phyloP scores from a whole-genome alignment of 2,329 filamentous ascomycete species.

The Tolypocladium paradoxum region DNA sequence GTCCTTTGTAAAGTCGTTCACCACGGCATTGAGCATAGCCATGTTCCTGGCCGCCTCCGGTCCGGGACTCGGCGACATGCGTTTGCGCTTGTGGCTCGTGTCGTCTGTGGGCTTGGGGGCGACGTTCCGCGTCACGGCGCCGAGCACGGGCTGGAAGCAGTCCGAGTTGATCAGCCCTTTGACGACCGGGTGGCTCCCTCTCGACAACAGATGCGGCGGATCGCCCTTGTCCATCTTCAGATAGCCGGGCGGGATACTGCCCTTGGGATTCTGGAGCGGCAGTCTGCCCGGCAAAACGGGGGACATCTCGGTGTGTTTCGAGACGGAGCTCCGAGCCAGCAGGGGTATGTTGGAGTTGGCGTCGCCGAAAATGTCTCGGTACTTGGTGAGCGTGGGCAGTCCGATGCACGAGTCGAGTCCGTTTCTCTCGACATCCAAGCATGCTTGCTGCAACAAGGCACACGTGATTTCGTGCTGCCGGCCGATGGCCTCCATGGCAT shows the following conservation, averaged over 20 bases:
- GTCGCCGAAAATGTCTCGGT: constrained; percentile 17
- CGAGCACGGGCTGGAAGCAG: constrained; percentile 22
- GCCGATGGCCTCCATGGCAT: constrained; percentile 68
- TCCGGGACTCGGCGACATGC: constrained; percentile 15
- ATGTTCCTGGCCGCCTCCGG: constrained; percentile 5
- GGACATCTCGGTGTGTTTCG: constrained; percentile 27
- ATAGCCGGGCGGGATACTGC: constrained; percentile 1
- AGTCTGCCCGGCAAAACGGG: constrained; percentile 34
- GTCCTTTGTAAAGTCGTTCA: neutral
- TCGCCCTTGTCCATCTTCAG: constrained; percentile 4
- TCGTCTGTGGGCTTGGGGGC: constrained; percentile 6
- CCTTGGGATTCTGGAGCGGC: constrained; percentile 21
- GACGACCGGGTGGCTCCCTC: neutral
- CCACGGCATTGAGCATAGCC: neutral
- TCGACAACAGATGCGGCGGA: neutral
- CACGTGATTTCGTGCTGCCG: constrained; percentile 65
- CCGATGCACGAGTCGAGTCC: constrained; percentile 24
- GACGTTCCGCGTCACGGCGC: constrained; percentile 21
- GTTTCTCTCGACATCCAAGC: constrained; percentile 63
- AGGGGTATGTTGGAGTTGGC: constrained; percentile 32
- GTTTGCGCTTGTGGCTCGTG: constrained; percentile 20
- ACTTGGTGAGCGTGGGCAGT: constrained; percentile 23
- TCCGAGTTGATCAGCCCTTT: constrained; percentile 8
- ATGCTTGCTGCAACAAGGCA: constrained; percentile 74
- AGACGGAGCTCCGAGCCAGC: constrained; percentile 32